phyloP scores from a whole-genome alignment of 345 rosid genomes.

The Erodium maritimum region DNA sequence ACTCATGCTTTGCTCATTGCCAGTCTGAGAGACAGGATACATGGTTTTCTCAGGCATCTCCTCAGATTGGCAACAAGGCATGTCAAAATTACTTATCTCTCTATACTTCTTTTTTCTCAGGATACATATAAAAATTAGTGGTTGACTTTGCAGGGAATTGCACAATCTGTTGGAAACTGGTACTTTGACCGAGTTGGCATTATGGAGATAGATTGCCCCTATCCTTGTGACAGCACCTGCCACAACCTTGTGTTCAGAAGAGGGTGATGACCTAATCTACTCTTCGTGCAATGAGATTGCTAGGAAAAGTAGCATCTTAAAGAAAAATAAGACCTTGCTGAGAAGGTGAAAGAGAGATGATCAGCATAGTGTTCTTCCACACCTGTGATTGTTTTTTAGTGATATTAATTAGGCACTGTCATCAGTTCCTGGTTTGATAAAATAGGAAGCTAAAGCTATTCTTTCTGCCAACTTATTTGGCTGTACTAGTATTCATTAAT shows the following conservation, averaged over 20 bases:
- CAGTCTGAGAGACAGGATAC: slow-evolving; percentile 48
- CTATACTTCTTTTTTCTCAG: neutral
- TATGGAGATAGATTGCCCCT: slow-evolving; percentile 36
- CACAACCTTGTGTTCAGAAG: slow-evolving; percentile 36
- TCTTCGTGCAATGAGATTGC: neutral
- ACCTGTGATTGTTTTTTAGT: neutral
- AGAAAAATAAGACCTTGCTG: neutral
- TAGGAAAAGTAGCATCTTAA: neutral
- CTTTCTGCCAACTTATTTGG: neutral
- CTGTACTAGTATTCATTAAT: neutral
- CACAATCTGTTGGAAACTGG: slow-evolving; percentile 43
- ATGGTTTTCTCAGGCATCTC: slow-evolving; percentile 39
- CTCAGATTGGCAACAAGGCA: slow-evolving; percentile 33
- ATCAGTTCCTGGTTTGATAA: neutral
- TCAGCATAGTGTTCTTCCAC: neutral
- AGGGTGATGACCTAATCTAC: neutral
- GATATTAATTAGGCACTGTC: neutral
- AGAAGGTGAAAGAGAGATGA: neutral
- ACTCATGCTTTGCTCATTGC: slow-evolving; percentile 54
- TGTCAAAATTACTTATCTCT: neutral
- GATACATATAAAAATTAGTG: neutral
- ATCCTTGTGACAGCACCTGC: slow-evolving; percentile 42
- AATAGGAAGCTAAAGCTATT: slow-evolving; percentile 1
- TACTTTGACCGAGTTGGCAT: slow-evolving; percentile 23
- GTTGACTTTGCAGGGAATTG: slow-evolving; percentile 30